Evolutionary conservation across 371 early-diverging fungal genomes (phyloP).

Genomic region (Encephalitozoon cuniculi): DNA sequence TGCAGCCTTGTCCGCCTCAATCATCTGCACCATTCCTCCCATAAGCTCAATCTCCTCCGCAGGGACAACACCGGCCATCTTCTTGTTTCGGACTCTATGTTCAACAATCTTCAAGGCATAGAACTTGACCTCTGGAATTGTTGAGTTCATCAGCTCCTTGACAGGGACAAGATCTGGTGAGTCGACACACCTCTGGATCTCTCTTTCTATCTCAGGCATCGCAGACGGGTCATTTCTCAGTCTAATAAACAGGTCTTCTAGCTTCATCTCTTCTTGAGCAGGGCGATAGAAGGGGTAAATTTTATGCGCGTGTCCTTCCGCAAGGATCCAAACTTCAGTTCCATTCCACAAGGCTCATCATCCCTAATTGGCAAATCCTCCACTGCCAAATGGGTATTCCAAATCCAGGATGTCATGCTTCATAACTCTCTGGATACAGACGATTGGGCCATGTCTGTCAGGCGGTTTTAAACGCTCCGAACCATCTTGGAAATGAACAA

Average conservation of each 20-base stretch:
- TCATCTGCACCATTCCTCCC: not conserved
- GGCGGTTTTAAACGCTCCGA: not conserved
- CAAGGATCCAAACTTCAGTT: not conserved
- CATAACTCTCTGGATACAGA: not conserved
- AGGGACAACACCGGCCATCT: not conserved
- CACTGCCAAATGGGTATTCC: not conserved
- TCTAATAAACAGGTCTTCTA: slow-evolving; percentile 25
- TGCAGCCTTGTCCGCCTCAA: not conserved
- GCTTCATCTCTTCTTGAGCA: slow-evolving; percentile 2
- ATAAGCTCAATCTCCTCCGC: slow-evolving; percentile 25
- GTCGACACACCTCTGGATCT: slow-evolving; percentile 21
- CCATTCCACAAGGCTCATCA: not conserved
- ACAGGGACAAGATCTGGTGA: not conserved
- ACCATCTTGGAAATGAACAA: slow-evolving; percentile 5
- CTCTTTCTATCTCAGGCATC: slow-evolving; percentile 40
- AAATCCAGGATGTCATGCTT: not conserved
- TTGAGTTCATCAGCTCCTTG: not conserved
- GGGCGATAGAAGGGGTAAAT: not conserved
- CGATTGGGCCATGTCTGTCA: not conserved
- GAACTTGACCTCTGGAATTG: slow-evolving; percentile 11
- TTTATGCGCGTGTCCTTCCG: not conserved
- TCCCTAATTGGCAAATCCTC: not conserved
- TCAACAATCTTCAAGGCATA: slow-evolving; percentile 48
- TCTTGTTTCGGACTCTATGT: slow-evolving; percentile 19
- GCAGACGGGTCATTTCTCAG: slow-evolving; percentile 14